phyloP scores from a whole-genome alignment of 805 yeast genomes.

The Blastobotrys robertii region DNA sequence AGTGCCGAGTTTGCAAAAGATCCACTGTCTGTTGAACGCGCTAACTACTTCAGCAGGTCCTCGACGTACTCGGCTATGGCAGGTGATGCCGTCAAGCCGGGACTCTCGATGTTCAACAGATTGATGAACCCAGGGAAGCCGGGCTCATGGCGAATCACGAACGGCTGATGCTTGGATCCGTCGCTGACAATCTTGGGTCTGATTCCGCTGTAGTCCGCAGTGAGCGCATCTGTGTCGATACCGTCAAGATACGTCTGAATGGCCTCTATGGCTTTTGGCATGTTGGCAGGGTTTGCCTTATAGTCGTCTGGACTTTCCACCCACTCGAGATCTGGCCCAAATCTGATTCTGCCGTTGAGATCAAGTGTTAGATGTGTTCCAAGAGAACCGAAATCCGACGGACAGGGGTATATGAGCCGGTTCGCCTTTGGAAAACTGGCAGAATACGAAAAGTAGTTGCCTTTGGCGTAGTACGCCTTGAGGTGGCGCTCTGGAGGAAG shows the following conservation, averaged over 20 bases:
- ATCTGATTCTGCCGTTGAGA: conserved; percentile 64
- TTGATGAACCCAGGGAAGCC: conserved; percentile 74
- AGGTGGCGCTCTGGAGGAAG: conserved; percentile 53
- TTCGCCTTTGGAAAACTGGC: conserved; percentile 39
- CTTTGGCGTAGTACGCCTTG: conserved; percentile 66
- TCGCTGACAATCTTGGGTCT: conserved; percentile 62
- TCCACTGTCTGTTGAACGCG: background rate
- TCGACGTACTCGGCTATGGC: conserved; percentile 72
- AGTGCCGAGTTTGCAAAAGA: too few relatives aligned
- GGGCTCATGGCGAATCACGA: conserved; percentile 57
- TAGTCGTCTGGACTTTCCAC: conserved; percentile 32
- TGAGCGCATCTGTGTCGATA: conserved; percentile 41
- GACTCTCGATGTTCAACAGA: conserved; percentile 78
- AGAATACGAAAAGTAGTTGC: conserved; percentile 62
- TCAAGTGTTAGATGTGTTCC: conserved; percentile 87
- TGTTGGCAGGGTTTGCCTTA: conserved; percentile 29
- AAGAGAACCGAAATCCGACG: conserved; percentile 60
- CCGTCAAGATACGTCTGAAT: conserved; percentile 55
- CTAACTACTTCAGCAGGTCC: conserved; percentile 3
- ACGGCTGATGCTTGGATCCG: conserved; percentile 51
- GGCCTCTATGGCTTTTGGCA: conserved; percentile 47
- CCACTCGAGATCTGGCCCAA: conserved; percentile 91
- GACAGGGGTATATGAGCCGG: conserved; percentile 69
- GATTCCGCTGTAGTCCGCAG: conserved; percentile 70
- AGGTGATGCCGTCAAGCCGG: conserved; percentile 76